These are phyloP conservation scores for Apiospora rasikravindrae DNA, from an alignment of 2,329 filamentous ascomycete genomes.

Conservation along the genomic window DNA sequence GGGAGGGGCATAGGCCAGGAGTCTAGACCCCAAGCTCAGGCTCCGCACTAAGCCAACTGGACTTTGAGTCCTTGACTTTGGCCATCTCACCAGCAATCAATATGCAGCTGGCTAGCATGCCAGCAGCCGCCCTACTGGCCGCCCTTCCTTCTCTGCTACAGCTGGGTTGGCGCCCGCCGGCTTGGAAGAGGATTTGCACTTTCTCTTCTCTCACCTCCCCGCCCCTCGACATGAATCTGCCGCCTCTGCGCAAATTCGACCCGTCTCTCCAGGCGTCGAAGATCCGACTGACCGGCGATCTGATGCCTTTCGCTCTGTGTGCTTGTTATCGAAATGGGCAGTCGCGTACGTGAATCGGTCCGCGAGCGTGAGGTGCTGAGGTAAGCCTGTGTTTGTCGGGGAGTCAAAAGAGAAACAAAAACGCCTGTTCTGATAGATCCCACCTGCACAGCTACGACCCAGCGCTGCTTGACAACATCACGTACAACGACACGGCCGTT, in stretches of 20 bases:
- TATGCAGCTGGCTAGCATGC: not conserved
- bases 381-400: not conserved
- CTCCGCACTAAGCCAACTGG: no score
- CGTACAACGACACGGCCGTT: not conserved
- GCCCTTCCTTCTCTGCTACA: not conserved
- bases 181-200: not conserved
- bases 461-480: not conserved
- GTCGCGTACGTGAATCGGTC: not conserved
- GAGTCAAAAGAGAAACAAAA: not conserved
- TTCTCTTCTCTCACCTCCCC: not conserved
- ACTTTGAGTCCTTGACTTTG: no score
- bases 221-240: not conserved
- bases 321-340: not conserved
- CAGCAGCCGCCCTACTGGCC: not conserved
- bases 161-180: not conserved
- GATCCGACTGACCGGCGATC: not conserved
- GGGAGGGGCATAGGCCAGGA: no score
- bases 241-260: not conserved
- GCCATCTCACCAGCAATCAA: no score
- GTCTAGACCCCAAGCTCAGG: no score
- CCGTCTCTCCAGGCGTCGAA: not conserved
- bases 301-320: not conserved
- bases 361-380: slow-evolving; percentile 14
- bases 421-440: not conserved
- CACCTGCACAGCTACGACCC: slow-evolving; percentile 1